Base-by-base conservation (phyloP, 2,329 filamentous ascomycete genomes). In the Fusarium avenaceum region DNA sequence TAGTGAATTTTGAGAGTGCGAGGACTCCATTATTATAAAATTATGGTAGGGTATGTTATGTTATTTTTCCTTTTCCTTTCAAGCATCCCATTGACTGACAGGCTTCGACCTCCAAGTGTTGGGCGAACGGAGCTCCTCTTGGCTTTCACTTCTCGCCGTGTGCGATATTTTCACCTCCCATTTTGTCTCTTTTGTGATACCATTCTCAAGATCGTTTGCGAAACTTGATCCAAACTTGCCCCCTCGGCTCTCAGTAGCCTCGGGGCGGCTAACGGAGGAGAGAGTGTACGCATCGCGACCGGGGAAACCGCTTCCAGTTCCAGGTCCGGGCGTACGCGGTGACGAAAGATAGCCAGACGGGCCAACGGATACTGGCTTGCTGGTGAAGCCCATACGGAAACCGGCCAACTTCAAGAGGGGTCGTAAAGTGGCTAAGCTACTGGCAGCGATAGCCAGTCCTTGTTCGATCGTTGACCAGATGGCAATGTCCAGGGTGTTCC, bases 391-490 rank as follows among this genome's bases (percentile, higher is more conserved):
- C 4, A 69, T 38, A 1, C 50, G 57, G 42, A 50, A 69, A 1
- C 62, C 66, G 2, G 43, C 58, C 5, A 72, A 24, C 30, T 76
- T 78, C 22, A 79, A 57, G 0, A 85, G 73, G 0, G 82, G 83
- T 0, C 80, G 78, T 0, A 84, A 71, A 0, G 82, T 83, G 4
- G 81, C 79, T 4, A 80, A 75, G 22, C 79, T 79, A 26, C 79
- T 80, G 2, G 82, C 83, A 2, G 79, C 79, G 61, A 84, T 81
- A 51, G 80, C 80, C 2, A 85, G 71, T 4, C 79, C 80, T 33
- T 81, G 75, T 43, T 84, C 83, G 13, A 80, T 72, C 0, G 79
- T 80, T 2, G 82, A 83, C 81, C 81, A 84, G 66, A 84, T 80
- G 30, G 80, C 80, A 43, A 83, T 77, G 50, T 79, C 76, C 22